Evolutionary conservation across 208 protist species (phyloP), one percentile per base, ranked within the genome.

Genomic region (Wallacemonas sp.): DNA sequence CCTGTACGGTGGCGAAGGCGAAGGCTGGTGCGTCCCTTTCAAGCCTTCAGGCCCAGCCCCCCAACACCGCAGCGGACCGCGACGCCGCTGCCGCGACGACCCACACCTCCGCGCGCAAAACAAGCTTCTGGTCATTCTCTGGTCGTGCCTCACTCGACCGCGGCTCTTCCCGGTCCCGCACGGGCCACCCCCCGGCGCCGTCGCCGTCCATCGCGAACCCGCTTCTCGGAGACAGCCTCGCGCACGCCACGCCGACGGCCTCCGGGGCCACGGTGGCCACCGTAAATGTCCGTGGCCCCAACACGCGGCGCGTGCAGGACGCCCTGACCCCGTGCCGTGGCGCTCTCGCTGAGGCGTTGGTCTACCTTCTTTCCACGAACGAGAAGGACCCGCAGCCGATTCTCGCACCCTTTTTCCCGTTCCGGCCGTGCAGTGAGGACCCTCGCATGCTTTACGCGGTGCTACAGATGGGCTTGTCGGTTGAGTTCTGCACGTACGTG

Each of bases 401-500:
- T 10, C 50, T 57, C 6, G 50, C 30, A 4, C 50, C 50, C 12
- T 39, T 15, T n/a, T 57, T 57, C 19, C 50, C 50, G 0, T 78
- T 78, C 29, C 67, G 58, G 1, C 12, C 63, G 26, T 9, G 66
- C 37, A 66, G 69, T 45, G 73, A 70, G 27, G 73, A 78, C 44
- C 38, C 68, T 15, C 45, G 68, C 33, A 67, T 73, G 73, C 38
- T 45, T 1, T 68, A 78, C 58, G 65, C 71, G 50, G 44, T 73
- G 22, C 63, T 68, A 22, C 46, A 63, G 0, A 59, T 78, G 30
- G 66, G 65, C 29, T 42, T 78, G 19, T 66, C 73, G 1, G 45
- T 46, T 30, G 62, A 78, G 15, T 78, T 78, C 42, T 70, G 33
- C 50, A 52, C 48, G 15, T 78, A 70, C 24, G 67, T 70, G 29